Conservation (phyloP, 495 filamentous ascomycete species). For the Halenospora varia region DNA sequence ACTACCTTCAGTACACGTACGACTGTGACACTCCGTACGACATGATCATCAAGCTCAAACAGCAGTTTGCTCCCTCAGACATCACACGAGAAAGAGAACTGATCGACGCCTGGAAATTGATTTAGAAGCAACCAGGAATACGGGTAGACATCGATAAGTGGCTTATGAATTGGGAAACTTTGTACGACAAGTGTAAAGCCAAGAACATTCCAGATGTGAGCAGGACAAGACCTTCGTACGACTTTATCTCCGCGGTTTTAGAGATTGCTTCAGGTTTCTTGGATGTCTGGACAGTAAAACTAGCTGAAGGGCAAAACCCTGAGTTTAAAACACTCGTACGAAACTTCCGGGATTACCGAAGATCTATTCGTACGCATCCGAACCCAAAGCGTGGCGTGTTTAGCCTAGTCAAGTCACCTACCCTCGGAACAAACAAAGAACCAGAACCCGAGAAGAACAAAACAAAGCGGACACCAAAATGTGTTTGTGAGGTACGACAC, state of each 20-base stretch:
- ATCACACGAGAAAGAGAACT: not conserved
- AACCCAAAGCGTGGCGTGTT: not conserved
- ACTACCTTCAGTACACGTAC: not conserved
- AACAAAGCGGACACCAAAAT: too few relatives aligned
- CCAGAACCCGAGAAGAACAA: too few relatives aligned
- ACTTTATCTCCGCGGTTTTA: not conserved
- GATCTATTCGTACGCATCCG: not conserved
- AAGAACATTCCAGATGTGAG: not conserved
- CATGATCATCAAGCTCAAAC: not conserved
- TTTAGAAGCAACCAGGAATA: not conserved
- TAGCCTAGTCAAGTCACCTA: not conserved
- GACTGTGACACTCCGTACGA: not conserved
- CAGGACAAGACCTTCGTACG: not conserved
- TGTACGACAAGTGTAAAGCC: not conserved
- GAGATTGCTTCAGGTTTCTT: not conserved
- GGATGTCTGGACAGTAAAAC: not conserved
- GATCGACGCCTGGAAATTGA: not conserved
- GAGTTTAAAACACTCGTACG: not conserved
- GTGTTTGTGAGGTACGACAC: too few relatives aligned
- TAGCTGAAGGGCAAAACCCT: not conserved
- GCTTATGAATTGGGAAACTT: not conserved
- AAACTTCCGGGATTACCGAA: not conserved
- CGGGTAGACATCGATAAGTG: not conserved
- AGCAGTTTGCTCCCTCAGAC: not conserved
- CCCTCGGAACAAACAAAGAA: not conserved